These are phyloP conservation scores for Colletotrichum camelliae DNA, from an alignment of 2,329 filamentous ascomycete genomes.

Conservation along the genomic window DNA sequence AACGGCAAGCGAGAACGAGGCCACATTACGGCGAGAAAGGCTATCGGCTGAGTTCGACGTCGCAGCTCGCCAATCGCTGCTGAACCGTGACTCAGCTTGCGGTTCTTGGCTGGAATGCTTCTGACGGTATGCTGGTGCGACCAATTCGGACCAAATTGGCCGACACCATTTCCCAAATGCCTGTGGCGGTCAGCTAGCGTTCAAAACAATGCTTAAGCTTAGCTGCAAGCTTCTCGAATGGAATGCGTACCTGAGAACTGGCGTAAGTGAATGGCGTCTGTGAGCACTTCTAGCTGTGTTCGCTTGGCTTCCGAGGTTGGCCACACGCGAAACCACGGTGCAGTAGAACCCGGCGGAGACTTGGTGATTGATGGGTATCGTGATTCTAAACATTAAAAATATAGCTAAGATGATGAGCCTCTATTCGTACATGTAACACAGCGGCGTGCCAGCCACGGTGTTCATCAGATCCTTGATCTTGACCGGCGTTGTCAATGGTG, in stretches of 20 bases:
- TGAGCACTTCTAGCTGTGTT: background rate
- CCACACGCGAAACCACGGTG: accelerated
- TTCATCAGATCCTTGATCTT: slow-evolving; percentile 41
- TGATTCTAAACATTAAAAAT: background rate
- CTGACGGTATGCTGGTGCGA: background rate
- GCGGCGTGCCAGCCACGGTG: slow-evolving; percentile 43
- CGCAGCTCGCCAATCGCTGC: background rate
- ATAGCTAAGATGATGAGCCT: background rate
- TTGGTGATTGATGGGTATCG: background rate
- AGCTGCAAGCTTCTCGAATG: background rate
- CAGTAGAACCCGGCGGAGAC: background rate
- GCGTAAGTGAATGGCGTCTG: background rate
- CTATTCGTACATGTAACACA: slow-evolving; percentile 48
- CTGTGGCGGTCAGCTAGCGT: background rate
- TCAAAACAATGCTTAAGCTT: background rate
- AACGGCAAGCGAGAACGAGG: background rate
- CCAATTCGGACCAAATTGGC: background rate
- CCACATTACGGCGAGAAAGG: background rate
- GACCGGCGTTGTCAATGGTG: slow-evolving; percentile 36
- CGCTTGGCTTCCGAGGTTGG: background rate
- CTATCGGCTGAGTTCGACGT: background rate
- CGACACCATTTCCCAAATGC: background rate
- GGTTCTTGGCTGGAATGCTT: background rate
- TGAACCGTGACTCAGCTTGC: background rate
- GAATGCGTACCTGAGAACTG: background rate